A percentile compares a stretch with the other conserved stretches of the same genome.
phyloP scores from a whole-genome alignment of 495 filamentous ascomycete species.

The Hypoxylon subgilvum region DNA sequence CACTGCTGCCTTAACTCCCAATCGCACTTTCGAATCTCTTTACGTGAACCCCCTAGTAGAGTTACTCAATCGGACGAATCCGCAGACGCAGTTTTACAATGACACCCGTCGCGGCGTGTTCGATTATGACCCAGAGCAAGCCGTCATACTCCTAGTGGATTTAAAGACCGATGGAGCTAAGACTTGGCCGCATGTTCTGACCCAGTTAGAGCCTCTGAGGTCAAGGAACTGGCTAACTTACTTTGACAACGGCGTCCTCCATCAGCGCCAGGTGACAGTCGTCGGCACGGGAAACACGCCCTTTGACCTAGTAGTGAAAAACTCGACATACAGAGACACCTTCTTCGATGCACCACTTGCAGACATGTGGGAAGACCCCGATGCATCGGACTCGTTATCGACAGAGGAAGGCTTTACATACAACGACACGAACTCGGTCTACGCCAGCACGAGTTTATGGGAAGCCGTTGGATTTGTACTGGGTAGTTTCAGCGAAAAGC shows the following conservation, averaged over 20 bases:
- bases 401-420: slow-evolving; percentile 39
- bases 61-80: slow-evolving; percentile 62
- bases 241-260: slow-evolving; percentile 58
- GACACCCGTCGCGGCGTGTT: slow-evolving; percentile 63
- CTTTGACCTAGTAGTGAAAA: slow-evolving; percentile 61
- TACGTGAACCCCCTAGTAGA: slow-evolving; percentile 69
- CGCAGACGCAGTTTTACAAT: slow-evolving; percentile 51
- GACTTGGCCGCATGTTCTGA: slow-evolving; percentile 63
- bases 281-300: slow-evolving; percentile 82
- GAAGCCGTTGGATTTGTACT: slow-evolving; percentile 55
- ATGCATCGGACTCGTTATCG: slow-evolving; percentile 3
- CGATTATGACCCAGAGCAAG: slow-evolving; percentile 62
- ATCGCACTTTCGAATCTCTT: slow-evolving; percentile 65
- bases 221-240: slow-evolving; percentile 65
- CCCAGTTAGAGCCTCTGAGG: slow-evolving; percentile 69
- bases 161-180: slow-evolving; percentile 62
- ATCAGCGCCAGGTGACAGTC: slow-evolving; percentile 69
- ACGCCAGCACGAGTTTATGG: slow-evolving; percentile 58
- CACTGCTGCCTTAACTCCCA: slow-evolving; percentile 53
- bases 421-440: slow-evolving; percentile 58
- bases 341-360: slow-evolving; percentile 72
- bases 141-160: slow-evolving; percentile 75
- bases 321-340: slow-evolving; percentile 61
- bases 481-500: slow-evolving; percentile 51
- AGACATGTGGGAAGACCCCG: slow-evolving; percentile 47